Percentiles rank a stretch among this genome's conserved stretches.
Conservation (phyloP, 1,284 basidiomycete species). For the Malassezia vespertilionis region DNA sequence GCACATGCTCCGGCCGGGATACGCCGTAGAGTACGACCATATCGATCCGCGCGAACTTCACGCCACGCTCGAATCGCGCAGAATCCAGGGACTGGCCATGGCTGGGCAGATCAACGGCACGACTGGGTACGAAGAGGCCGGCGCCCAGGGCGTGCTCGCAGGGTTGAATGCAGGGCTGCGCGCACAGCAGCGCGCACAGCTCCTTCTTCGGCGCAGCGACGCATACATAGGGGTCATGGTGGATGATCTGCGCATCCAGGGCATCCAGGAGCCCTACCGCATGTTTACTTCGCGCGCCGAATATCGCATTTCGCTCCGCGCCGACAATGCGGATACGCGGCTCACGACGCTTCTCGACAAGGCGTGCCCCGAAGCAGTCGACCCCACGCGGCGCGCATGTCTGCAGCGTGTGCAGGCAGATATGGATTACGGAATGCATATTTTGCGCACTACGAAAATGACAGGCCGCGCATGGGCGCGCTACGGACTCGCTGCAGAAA, state of each 20-base stretch:
- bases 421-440: conserved; percentile 53
- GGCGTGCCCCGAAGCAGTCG: conserved; percentile 56
- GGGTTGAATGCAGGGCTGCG: conserved; percentile 74
- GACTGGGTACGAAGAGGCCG: conserved; percentile 84
- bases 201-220: conserved; percentile 66
- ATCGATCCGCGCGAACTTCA: conserved; percentile 72
- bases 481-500: conserved; percentile 38
- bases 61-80: conserved; percentile 69
- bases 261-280: conserved; percentile 78
- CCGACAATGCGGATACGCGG: conserved; percentile 74
- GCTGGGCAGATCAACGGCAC: conserved; percentile 52
- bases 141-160: conserved; percentile 70
- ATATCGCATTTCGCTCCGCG: conserved; percentile 71
- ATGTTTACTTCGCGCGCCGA: conserved; percentile 87
- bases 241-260: conserved; percentile 74
- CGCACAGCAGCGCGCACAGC: conserved; percentile 54
- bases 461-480: conserved; percentile 45
- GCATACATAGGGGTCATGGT: conserved; percentile 79
- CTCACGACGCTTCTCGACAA: conserved; percentile 55
- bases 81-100: conserved; percentile 52
- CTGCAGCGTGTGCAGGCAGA: conserved; percentile 53
- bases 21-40: conserved; percentile 85
- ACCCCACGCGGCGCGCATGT: conserved; percentile 51
- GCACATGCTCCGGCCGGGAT: conserved; percentile 68
- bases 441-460: conserved; percentile 50